Base-by-base conservation (phyloP, 495 filamentous ascomycete species). In the Neurospora hispaniola region DNA sequence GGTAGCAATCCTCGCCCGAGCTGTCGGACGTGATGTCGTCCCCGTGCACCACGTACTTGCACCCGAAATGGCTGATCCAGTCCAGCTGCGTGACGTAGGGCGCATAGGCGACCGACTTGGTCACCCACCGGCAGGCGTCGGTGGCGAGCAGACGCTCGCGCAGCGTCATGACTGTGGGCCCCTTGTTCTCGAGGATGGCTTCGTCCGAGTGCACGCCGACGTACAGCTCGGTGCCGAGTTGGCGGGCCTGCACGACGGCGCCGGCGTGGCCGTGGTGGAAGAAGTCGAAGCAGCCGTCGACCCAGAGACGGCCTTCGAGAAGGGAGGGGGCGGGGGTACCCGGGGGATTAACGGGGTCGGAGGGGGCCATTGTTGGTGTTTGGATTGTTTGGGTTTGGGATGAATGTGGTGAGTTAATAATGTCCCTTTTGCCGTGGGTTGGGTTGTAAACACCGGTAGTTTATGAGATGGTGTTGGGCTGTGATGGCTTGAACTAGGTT, bases 211-310 rank as follows among this genome's bases (percentile, higher is more conserved):
- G 96, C 69, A 98, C 89, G 41, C 96, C 96, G 68, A 97, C 94
- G 74, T 91, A 86, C 39, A 99, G 89, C 82, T 95, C 92, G 70
- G 88, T 90, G 72, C 96, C 96, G 27, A 98, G 86, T 73, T 86
- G 84, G 69, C 81, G 79, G 42, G 81, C 81, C 80, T 99, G 96
- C 23, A 98, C 89, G 88, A 98, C 96, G 70, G 96, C 96, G 46
- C 96, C 96, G 7, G 96, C 95, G 84, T 99, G 96, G 75, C 96
- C 96, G 78, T 99, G 96, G 81, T 99, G 96, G 81, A 91, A 94
- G 82, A 99, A 99, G 83, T 99, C 96, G 82, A 97, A 99, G 83
- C 96, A 99, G 70, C 96, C 96, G 83, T 99, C 96, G 23, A 98
- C 90, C 96, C 96, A 99, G 75, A 98, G 92, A 42, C 93, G 89